Percentiles rank a stretch among this genome's conserved stretches.
Evolutionary conservation across 179 eudicot genomes (phyloP).

Genomic region (Silene coronaria): DNA sequence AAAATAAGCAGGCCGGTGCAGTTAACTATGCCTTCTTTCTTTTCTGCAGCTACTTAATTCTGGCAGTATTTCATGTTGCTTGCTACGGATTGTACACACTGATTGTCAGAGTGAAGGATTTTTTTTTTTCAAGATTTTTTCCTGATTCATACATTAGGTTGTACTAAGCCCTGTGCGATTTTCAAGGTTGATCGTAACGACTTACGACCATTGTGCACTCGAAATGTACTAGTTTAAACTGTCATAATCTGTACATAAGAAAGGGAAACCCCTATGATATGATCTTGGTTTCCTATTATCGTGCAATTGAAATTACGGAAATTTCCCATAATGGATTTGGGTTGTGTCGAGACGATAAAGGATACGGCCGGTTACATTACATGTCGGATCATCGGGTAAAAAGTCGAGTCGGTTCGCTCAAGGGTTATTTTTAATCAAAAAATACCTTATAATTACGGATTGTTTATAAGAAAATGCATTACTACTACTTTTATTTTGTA

Average conservation of each 20-base stretch:
- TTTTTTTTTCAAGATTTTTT: constrained; percentile 26
- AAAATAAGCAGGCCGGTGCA: background rate
- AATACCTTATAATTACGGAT: no score
- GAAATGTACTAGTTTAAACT: background rate
- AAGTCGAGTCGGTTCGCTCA: no score
- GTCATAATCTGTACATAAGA: background rate
- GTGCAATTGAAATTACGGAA: no score
- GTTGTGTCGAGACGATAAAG: no score
- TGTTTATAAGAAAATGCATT: no score
- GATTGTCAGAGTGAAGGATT: constrained; percentile 25
- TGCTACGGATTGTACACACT: constrained; percentile 31
- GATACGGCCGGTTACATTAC: no score
- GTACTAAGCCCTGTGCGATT: background rate
- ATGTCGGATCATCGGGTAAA: no score
- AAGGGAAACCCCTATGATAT: no score
- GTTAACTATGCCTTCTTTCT: background rate
- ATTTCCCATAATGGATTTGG: no score
- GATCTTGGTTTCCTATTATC: no score
- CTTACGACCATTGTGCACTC: background rate
- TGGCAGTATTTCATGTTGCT: constrained; percentile 26
- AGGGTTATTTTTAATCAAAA: no score
- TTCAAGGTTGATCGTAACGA: background rate
- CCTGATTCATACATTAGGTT: constrained; percentile 26
- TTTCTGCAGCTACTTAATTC: constrained; percentile 23
- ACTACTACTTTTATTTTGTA: no score